phyloP scores from a whole-genome alignment of 352 stramenopile species.

The Phytophthora hybrid region DNA sequence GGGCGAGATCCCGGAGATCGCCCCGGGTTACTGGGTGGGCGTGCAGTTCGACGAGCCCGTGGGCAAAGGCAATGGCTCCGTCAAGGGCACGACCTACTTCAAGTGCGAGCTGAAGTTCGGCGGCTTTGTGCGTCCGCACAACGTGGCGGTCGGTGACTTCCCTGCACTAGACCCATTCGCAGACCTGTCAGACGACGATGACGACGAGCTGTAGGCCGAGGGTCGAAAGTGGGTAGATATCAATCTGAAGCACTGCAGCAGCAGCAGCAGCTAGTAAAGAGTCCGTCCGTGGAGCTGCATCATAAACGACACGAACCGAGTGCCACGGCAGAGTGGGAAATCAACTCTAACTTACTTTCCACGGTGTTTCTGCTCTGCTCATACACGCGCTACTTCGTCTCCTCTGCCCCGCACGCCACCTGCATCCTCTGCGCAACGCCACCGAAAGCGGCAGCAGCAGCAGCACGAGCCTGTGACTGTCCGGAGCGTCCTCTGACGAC shows the following conservation, averaged over 20 bases:
- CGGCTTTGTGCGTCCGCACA: constrained; percentile 95
- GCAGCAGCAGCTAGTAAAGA: not conserved
- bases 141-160: constrained; percentile 95
- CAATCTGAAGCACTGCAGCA: not conserved
- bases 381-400: constrained; percentile 19
- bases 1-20: constrained; percentile 93
- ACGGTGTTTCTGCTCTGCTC: constrained; percentile 40
- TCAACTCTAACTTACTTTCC: constrained; percentile 65
- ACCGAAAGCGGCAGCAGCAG: not conserved
- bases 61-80: constrained; percentile 93
- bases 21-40: constrained; percentile 94
- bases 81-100: constrained; percentile 95
- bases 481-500: not conserved
- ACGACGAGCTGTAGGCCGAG: constrained; percentile 75
- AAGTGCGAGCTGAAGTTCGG: constrained; percentile 92
- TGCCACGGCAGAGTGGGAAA: constrained; percentile 33
- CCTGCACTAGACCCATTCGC: constrained; percentile 83
- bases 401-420: not conserved
- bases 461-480: not conserved
- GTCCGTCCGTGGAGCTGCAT: constrained; percentile 1
- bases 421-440: not conserved
- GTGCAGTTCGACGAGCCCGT: constrained; percentile 98
- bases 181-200: constrained; percentile 76
- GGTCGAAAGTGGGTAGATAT: not conserved
- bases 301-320: constrained; percentile 25